phyloP scores from a whole-genome alignment of 129 eudicot species.

The Helianthus tuberosus region DNA sequence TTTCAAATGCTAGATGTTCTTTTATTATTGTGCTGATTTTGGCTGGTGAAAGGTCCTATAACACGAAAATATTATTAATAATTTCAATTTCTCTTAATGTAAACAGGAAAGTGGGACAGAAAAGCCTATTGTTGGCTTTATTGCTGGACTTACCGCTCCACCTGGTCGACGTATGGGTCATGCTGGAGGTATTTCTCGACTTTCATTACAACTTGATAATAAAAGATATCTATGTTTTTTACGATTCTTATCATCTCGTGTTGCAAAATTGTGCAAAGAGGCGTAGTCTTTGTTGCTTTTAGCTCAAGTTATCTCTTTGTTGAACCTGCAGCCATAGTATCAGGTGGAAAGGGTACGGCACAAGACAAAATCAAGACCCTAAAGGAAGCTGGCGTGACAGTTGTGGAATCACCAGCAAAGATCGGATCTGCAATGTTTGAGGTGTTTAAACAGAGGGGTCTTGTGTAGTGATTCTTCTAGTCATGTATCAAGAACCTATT shows the following conservation, averaged over 20 bases:
- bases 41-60: not conserved
- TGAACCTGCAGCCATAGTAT: slow-evolving; percentile 87
- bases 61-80: not conserved
- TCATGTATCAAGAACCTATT: slow-evolving; percentile 28
- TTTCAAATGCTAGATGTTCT: not conserved
- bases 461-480: slow-evolving; percentile 39
- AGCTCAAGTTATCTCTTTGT: not conserved
- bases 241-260: not conserved
- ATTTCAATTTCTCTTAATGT: slow-evolving; percentile 4
- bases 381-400: slow-evolving; percentile 91
- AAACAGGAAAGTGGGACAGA: slow-evolving; percentile 97
- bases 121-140: slow-evolving; percentile 96
- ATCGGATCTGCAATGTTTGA: slow-evolving; percentile 92
- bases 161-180: slow-evolving; percentile 99
- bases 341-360: slow-evolving; percentile 99
- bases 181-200: slow-evolving; percentile 81
- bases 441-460: slow-evolving; percentile 96
- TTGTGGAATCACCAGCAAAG: slow-evolving; percentile 96
- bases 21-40: slow-evolving; percentile 1
- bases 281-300: not conserved
- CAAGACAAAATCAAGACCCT: slow-evolving; percentile 97
- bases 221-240: not conserved
- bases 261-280: not conserved
- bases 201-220: not conserved
- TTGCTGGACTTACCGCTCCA: slow-evolving; percentile 99